These are phyloP conservation scores for Stramenopiles sp. DNA, from an alignment of 352 stramenopile species.

Conservation along the genomic window DNA sequence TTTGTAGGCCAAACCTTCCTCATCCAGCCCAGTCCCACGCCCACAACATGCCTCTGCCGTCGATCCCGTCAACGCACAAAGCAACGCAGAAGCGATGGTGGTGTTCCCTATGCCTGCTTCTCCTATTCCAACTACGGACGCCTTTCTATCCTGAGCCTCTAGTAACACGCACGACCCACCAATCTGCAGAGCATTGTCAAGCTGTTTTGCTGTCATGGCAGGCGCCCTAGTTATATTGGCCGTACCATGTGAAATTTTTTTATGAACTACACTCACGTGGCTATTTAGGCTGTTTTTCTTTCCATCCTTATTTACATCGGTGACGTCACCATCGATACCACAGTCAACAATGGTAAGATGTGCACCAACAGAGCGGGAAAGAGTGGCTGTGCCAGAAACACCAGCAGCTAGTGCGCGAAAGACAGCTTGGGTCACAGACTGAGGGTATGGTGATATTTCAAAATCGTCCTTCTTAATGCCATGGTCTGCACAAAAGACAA, in stretches of 20 bases:
- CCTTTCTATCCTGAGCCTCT: constrained; percentile 19
- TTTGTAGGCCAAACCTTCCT: constrained; percentile 31
- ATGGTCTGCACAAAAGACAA: constrained; percentile 44
- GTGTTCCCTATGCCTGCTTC: constrained; percentile 52
- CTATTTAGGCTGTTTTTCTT: constrained; percentile 28
- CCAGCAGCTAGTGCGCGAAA: constrained; percentile 28
- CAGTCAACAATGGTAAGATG: constrained; percentile 28
- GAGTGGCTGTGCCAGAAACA: constrained; percentile 24
- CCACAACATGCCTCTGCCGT: constrained; percentile 21
- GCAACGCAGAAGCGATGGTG: constrained; percentile 31
- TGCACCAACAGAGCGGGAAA: neutral
- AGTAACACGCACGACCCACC: constrained; percentile 23
- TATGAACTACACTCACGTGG: constrained; percentile 20
- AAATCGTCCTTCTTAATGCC: constrained; percentile 31
- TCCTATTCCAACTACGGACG: constrained; percentile 30
- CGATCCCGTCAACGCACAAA: constrained; percentile 28
- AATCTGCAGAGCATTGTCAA: constrained; percentile 24
- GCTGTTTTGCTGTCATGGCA: constrained; percentile 33
- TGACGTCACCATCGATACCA: constrained; percentile 24
- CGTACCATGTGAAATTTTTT: constrained; percentile 29
- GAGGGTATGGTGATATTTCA: constrained; percentile 34
- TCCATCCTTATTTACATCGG: constrained; percentile 35
- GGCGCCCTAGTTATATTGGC: constrained; percentile 29
- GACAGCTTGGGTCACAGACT: constrained; percentile 31
- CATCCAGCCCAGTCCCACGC: constrained; percentile 25